Conservation (phyloP, 495 filamentous ascomycete genomes). For the Penicillium subrubescens region DNA sequence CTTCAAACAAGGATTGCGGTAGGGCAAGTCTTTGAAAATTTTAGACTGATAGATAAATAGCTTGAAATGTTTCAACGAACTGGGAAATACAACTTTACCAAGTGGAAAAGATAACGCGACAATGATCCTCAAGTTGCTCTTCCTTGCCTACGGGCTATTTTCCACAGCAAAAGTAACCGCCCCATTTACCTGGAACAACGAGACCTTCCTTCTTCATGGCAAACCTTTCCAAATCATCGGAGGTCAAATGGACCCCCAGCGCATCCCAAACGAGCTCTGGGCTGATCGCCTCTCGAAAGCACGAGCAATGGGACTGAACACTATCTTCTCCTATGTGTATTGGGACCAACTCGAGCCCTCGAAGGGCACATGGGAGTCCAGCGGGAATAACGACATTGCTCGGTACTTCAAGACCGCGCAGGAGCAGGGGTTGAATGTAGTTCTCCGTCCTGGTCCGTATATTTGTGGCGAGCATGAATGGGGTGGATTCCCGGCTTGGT, state of each 20-base stretch:
- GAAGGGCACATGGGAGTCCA: slow-evolving; percentile 33
- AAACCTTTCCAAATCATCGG: slow-evolving; percentile 47
- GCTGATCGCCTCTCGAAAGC: slow-evolving; percentile 41
- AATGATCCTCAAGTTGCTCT: slow-evolving; percentile 6
- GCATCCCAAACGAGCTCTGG: slow-evolving; percentile 47
- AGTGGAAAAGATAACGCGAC: no score
- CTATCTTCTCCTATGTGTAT: slow-evolving; percentile 50
- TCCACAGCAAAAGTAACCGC: slow-evolving; percentile 8
- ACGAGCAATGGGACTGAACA: slow-evolving; percentile 49
- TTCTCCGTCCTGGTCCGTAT: slow-evolving; percentile 49
- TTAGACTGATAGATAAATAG: not conserved
- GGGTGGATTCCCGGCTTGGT: slow-evolving; percentile 51
- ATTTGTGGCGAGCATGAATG: slow-evolving; percentile 53
- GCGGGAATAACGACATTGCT: slow-evolving; percentile 41
- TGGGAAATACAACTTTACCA: no score
- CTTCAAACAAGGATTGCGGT: not conserved
- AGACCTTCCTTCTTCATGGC: slow-evolving; percentile 45
- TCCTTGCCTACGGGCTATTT: slow-evolving; percentile 7
- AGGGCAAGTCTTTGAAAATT: no score
- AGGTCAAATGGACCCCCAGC: slow-evolving; percentile 54
- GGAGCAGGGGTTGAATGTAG: slow-evolving; percentile 42
- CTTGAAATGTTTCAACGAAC: not conserved
- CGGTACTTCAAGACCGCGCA: slow-evolving; percentile 44
- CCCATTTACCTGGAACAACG: slow-evolving; percentile 21
- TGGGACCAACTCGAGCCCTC: slow-evolving; percentile 49